A percentile compares a stretch with the other conserved stretches of the same genome.
These are phyloP conservation scores for Chlorella sp. DNA, from an alignment of 139 green algal genomes.

Conservation along the genomic window DNA sequence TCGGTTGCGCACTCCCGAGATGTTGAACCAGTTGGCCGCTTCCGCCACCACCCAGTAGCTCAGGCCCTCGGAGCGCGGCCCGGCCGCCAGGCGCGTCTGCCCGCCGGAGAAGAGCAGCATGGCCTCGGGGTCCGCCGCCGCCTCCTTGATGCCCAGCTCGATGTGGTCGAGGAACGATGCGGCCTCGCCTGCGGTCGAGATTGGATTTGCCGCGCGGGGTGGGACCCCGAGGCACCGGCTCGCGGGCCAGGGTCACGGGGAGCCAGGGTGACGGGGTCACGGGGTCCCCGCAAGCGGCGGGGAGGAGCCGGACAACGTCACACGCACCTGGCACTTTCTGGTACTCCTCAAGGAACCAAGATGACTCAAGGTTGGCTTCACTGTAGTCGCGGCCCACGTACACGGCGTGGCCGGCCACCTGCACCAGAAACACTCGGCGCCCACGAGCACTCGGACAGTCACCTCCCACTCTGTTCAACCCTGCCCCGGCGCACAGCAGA, in stretches of 20 bases:
- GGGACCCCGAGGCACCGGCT: too few relatives aligned
- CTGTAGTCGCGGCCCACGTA: constrained; percentile 63
- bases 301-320: too few relatives aligned
- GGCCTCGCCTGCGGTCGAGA: constrained; percentile 61
- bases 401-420: constrained; percentile 64
- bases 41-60: constrained; percentile 76
- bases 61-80: constrained; percentile 64
- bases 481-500: too few relatives aligned
- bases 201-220: too few relatives aligned
- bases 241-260: too few relatives aligned
- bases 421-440: too few relatives aligned
- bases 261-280: too few relatives aligned
- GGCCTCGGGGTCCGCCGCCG: constrained; percentile 49
- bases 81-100: constrained; percentile 56
- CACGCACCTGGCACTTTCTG: constrained; percentile 49
- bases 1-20: constrained; percentile 31
- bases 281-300: too few relatives aligned
- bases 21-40: constrained; percentile 48
- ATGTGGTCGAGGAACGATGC: constrained; percentile 85
- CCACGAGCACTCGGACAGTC: too few relatives aligned
- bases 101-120: constrained; percentile 77
- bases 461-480: too few relatives aligned
- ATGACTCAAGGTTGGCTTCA: constrained; percentile 30
- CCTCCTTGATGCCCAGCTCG: constrained; percentile 59
- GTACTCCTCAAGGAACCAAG: constrained; percentile 76